These are phyloP conservation scores for Pyrenophora teres DNA, from an alignment of 2,329 filamentous ascomycete genomes.

Conservation along the genomic window DNA sequence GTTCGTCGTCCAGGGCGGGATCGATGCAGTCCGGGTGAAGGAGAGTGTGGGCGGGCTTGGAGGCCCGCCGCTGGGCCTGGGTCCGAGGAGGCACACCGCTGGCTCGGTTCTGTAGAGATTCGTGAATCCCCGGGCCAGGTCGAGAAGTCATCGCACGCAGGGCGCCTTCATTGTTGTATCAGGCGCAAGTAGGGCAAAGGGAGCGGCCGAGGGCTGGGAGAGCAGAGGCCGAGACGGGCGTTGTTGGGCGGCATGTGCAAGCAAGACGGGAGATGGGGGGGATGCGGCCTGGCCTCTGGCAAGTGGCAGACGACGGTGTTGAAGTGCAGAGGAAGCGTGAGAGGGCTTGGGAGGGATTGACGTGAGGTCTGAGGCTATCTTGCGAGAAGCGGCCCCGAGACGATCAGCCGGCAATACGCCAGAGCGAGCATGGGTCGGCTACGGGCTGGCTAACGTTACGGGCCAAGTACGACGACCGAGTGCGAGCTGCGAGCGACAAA, in stretches of 20 bases:
- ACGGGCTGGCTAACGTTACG: background rate
- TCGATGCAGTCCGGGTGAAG: constrained; percentile 43
- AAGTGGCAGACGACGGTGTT: constrained; percentile 7
- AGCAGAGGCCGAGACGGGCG: constrained; percentile 7
- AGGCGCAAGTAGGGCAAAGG: constrained; percentile 32
- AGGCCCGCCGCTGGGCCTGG: constrained; percentile 36
- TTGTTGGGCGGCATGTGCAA: constrained; percentile 15
- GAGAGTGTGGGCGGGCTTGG: constrained; percentile 33
- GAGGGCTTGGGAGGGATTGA: constrained; percentile 1
- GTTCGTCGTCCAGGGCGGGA: constrained; percentile 39
- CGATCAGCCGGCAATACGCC: constrained; percentile 13
- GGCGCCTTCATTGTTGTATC: constrained; percentile 47
- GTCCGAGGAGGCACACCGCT: constrained; percentile 36
- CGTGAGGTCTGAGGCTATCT: constrained; percentile 19
- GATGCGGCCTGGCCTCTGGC: background rate
- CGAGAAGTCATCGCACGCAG: constrained; percentile 52
- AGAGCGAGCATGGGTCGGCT: constrained; percentile 13
- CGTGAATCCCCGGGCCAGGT: constrained; percentile 48
- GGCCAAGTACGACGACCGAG: background rate
- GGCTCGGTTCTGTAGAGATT: constrained; percentile 45
- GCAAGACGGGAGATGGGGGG: constrained; percentile 5
- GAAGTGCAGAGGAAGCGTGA: constrained; percentile 12
- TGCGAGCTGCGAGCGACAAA: too few species aligned
- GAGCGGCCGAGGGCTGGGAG: constrained; percentile 20
- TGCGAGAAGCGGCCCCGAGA: constrained; percentile 15